These are phyloP conservation scores for Globisporangium alternatum DNA, from an alignment of 352 stramenopile species.

Conservation along the genomic window DNA sequence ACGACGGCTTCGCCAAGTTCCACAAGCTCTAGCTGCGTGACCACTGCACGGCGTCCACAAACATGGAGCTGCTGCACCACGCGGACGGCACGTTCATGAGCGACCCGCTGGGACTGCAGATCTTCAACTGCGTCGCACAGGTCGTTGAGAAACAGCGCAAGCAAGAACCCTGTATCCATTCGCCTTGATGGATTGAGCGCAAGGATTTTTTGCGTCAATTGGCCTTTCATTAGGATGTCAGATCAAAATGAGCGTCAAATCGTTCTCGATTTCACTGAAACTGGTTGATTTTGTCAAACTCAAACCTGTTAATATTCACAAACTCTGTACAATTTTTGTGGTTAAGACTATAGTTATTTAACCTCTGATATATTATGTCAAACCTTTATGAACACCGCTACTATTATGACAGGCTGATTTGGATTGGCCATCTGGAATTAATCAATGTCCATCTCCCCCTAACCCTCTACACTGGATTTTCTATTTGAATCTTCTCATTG, in stretches of 20 bases:
- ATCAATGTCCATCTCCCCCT: background rate
- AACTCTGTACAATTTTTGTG: background rate
- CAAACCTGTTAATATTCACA: background rate
- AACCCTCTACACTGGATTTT: background rate
- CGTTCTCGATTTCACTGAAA: too few species aligned
- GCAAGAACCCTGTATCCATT: constrained; percentile 31
- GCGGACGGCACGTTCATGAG: constrained; percentile 88
- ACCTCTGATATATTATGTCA: background rate
- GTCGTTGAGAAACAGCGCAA: constrained; percentile 62
- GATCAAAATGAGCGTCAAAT: too few species aligned
- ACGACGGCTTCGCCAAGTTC: constrained; percentile 79
- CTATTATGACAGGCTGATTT: background rate
- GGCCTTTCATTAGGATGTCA: too few species aligned
- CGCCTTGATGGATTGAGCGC: too few species aligned
- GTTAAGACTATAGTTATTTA: background rate
- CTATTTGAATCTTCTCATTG: background rate
- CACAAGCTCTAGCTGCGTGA: constrained; percentile 86
- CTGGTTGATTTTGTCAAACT: background rate
- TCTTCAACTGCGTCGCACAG: constrained; percentile 88
- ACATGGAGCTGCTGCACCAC: constrained; percentile 81
- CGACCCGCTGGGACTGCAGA: constrained; percentile 82
- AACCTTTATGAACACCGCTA: background rate
- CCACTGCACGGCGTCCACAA: constrained; percentile 85
- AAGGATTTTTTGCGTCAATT: too few species aligned
- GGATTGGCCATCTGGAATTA: background rate